Percentiles rank a stretch among this genome's conserved stretches.
Conservation (phyloP, 169 alveolate species). For the Plasmodium malariae region DNA sequence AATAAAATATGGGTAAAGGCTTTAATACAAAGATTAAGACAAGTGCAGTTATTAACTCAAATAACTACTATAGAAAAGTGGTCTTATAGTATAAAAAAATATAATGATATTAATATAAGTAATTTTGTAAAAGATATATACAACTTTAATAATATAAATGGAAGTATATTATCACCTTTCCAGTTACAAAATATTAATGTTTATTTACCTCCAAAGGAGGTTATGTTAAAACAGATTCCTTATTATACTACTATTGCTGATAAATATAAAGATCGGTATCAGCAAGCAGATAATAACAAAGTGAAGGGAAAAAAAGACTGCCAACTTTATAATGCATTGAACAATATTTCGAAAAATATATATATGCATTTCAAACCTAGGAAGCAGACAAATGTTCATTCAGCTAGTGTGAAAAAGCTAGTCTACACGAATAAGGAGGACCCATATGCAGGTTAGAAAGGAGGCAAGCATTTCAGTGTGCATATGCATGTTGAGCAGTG, state of each 20-base stretch:
- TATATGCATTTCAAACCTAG: conserved; percentile 37
- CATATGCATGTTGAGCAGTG: too few relatives aligned
- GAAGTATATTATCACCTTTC: conserved; percentile 55
- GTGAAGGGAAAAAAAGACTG: background rate
- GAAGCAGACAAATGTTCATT: background rate
- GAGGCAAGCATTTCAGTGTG: too few relatives aligned
- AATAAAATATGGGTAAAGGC: conserved; percentile 70
- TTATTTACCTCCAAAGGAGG: conserved; percentile 42
- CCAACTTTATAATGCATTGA: conserved; percentile 23
- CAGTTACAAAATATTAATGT: conserved; percentile 47
- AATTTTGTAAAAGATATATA: conserved; percentile 67
- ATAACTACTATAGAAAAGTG: conserved; percentile 62
- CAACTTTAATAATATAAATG: conserved; percentile 60
- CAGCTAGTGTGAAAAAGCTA: conserved; percentile 9
- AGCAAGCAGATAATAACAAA: background rate
- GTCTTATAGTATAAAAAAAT: conserved; percentile 62
- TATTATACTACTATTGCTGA: conserved; percentile 47
- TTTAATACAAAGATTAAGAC: conserved; percentile 68
- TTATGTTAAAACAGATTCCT: conserved; percentile 16
- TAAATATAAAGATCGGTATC: conserved; percentile 24
- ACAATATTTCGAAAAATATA: conserved; percentile 22
- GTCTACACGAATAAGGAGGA: background rate
- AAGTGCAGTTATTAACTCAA: conserved; percentile 52
- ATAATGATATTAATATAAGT: conserved; percentile 45
- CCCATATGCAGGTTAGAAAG: conserved; percentile 4